Base-by-base conservation (phyloP, 345 rosid species). In the Cardamine resedifolia region DNA sequence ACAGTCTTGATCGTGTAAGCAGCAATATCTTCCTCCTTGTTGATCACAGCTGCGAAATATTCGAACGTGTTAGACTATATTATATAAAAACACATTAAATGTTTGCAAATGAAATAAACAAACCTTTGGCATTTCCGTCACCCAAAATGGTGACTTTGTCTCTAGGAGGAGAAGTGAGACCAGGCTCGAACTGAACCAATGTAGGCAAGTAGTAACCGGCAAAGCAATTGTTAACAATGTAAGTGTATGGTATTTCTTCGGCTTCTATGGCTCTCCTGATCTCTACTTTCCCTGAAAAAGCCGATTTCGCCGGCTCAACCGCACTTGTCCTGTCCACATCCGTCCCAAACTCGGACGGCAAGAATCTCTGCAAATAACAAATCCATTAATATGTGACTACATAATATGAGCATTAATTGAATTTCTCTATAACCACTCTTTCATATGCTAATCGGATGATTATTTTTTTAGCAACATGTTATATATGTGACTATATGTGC, bases 301-400 rank as follows among this genome's bases (percentile, higher is more conserved):
- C 53, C 4, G 84, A 57, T 76, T 72, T 85, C 2, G 83, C 88
- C 5, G 88, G 88, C 79, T 85, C 96, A 28, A 83, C 86, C 5
- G 88, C 86, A 26, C 73, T 65, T 6, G 66, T 64, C 18, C 77
- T 72, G 78, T 87, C 96, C 30, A 78, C 84, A 34, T 89, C 92
- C 20, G 44, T 79, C 26, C 95, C 91, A 69, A 86, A 89, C 76
- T 89, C 95, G 1, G 95, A 89, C 26, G 95, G 91, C 9, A 85
- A 81, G 73, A 87, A 89, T 49, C 92, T 85, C 90, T 88, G 43
- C 18, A 60, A 20, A 7, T 16, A 74, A 38, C 27, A 74, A 74
- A 57, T 28, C 10, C 31, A n/a, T n/a, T n/a, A 45, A 9, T 33
- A 72, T 14, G 15, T 39, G 26, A 47, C 30, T 23, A 33, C n/a